Evolutionary conservation across 1,284 basidiomycete genomes (phyloP).

Genomic region (Cryptococcus depauperatus): DNA sequence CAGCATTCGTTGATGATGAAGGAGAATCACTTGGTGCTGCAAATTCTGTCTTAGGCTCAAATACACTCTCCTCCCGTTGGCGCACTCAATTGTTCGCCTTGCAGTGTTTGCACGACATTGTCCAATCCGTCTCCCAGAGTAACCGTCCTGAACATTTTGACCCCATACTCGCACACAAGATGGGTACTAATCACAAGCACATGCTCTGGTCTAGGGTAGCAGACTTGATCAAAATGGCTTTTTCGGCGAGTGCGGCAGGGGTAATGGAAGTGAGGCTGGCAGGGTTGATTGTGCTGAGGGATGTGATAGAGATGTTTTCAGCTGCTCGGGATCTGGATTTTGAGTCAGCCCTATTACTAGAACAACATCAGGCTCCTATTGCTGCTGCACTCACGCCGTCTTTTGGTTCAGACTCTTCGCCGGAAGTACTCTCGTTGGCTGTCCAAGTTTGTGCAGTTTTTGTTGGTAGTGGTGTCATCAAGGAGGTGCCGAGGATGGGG

Average conservation of each 20-base stretch:
- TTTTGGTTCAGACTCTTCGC: constrained; percentile 87
- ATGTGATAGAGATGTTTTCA: constrained; percentile 90
- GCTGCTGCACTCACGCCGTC: constrained; percentile 97
- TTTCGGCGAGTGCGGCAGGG: constrained; percentile 90
- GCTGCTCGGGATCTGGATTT: constrained; percentile 85
- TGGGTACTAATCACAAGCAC: constrained; percentile 29
- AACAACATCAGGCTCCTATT: constrained; percentile 97
- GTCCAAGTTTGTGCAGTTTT: constrained; percentile 92
- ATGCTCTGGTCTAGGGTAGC: constrained; percentile 41
- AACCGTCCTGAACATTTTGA: constrained; percentile 76
- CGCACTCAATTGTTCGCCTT: constrained; percentile 93
- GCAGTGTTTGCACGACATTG: constrained; percentile 84
- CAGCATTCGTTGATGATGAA: constrained; percentile 74
- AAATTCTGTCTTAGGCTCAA: constrained; percentile 20
- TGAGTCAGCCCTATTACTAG: constrained; percentile 79
- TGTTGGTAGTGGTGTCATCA: constrained; percentile 90
- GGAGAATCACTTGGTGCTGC: constrained; percentile 70
- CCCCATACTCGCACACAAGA: constrained; percentile 53
- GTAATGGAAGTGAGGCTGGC: constrained; percentile 93
- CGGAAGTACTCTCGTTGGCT: constrained; percentile 86
- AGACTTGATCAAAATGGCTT: constrained; percentile 95
- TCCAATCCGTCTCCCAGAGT: constrained; percentile 62
- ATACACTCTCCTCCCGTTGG: constrained; percentile 72
- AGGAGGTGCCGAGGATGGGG: constrained; percentile 83
- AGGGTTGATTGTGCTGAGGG: constrained; percentile 77